Conservation (phyloP, 73 alveolate genomes). For the Diophrys appendiculata region DNA sequence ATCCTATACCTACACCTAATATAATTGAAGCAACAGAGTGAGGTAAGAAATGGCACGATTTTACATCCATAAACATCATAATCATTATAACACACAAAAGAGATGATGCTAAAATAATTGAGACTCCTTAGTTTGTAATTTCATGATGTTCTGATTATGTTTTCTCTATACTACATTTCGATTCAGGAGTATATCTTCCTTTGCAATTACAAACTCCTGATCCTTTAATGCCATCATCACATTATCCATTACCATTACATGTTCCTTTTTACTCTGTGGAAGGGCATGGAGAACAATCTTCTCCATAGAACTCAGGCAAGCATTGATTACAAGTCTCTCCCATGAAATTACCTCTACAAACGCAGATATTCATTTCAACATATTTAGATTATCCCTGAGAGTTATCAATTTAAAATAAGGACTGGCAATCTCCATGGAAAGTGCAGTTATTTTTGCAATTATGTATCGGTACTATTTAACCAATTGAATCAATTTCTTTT, state of each 20-base stretch:
- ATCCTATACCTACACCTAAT: slow-evolving; percentile 15
- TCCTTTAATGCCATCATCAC: slow-evolving; percentile 36
- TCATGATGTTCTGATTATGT: too few species aligned
- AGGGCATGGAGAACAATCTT: slow-evolving; percentile 11
- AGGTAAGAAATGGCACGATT: too few species aligned
- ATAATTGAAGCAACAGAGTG: slow-evolving; percentile 14
- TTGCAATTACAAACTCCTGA: slow-evolving; percentile 21
- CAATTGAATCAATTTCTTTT: too few species aligned
- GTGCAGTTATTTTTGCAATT: not conserved
- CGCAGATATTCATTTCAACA: slow-evolving; percentile 12
- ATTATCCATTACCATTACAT: slow-evolving; percentile 21
- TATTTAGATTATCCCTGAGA: slow-evolving; percentile 1
- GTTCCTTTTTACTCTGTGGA: not conserved
- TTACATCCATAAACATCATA: too few species aligned
- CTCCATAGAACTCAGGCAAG: slow-evolving; percentile 6
- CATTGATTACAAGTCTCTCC: slow-evolving; percentile 33
- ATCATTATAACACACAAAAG: too few species aligned
- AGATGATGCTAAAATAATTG: too few species aligned
- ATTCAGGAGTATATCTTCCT: too few species aligned
- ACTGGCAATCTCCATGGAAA: slow-evolving; percentile 14
- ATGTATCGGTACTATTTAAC: too few species aligned
- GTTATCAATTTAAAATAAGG: not conserved
- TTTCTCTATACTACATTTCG: too few species aligned
- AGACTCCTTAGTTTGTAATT: too few species aligned
- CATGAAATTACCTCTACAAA: slow-evolving; percentile 3